Evolutionary conservation across 2,329 filamentous ascomycete species (phyloP).

Genomic region (Paraphoma chrysanthemicola): DNA sequence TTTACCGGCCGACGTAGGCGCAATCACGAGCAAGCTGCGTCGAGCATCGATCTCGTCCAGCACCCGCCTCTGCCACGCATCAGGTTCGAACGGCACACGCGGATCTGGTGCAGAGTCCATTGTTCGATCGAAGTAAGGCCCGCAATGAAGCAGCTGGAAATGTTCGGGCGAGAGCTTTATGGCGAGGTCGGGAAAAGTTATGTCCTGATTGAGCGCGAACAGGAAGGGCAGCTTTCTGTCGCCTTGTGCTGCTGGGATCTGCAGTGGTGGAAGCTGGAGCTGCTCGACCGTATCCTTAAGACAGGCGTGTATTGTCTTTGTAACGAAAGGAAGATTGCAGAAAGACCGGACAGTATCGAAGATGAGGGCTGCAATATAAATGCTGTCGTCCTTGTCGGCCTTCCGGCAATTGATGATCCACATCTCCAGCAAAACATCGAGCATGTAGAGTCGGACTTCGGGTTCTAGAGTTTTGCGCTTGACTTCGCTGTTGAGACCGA

Average conservation of each 20-base stretch:
- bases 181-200: constrained; percentile 34
- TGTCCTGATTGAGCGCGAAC: constrained; percentile 32
- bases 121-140: constrained; percentile 77
- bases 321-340: constrained; percentile 34
- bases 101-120: constrained; percentile 72
- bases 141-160: constrained; percentile 73
- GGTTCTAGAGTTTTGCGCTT: constrained; percentile 51
- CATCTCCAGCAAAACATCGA: constrained; percentile 57
- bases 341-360: constrained; percentile 39
- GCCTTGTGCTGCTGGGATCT: constrained; percentile 32
- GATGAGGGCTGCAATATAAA: constrained; percentile 42
- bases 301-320: constrained; percentile 36
- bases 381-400: constrained; percentile 32
- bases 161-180: constrained; percentile 55
- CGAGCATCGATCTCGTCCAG: constrained; percentile 75
- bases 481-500: constrained; percentile 48
- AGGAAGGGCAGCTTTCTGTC: constrained; percentile 56
- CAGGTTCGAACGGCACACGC: constrained; percentile 76
- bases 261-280: constrained; percentile 48
- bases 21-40: constrained; percentile 75
- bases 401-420: constrained; percentile 52
- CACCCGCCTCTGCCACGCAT: constrained; percentile 78
- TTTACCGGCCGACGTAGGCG: constrained; percentile 80
- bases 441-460: constrained; percentile 58
- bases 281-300: constrained; percentile 48